Evolutionary conservation across 2,329 filamentous ascomycete genomes (phyloP).

Genomic region (Fusarium cicatricum): DNA sequence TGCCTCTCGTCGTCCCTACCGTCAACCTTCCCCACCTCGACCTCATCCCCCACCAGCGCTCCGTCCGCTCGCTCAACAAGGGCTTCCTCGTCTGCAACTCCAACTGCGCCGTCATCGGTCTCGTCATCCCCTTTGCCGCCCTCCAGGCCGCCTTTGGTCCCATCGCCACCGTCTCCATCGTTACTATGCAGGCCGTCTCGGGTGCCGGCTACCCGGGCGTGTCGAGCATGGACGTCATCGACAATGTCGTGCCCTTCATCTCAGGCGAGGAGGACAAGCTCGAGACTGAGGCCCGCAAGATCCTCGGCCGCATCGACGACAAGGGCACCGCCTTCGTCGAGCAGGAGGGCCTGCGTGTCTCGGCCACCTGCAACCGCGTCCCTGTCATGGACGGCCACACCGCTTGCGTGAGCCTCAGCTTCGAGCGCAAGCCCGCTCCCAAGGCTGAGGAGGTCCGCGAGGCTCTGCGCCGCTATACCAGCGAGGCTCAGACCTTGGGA

Average conservation of each 20-base stretch:
- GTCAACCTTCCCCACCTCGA: slow-evolving; percentile 90
- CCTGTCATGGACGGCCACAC: slow-evolving; percentile 96
- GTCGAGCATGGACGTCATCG: slow-evolving; percentile 92
- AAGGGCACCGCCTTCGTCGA: slow-evolving; percentile 79
- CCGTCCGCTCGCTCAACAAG: slow-evolving; percentile 75
- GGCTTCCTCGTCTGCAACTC: slow-evolving; percentile 98
- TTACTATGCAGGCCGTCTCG: slow-evolving; percentile 94
- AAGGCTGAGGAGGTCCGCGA: slow-evolving; percentile 78
- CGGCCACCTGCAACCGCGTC: slow-evolving; percentile 90
- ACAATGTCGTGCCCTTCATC: slow-evolving; percentile 96
- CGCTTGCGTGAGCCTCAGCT: slow-evolving; percentile 89
- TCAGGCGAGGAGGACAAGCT: slow-evolving; percentile 95
- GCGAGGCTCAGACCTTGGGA: slow-evolving; percentile 82
- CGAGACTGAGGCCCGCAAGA: slow-evolving; percentile 94
- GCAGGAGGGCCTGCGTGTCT: slow-evolving; percentile 77
- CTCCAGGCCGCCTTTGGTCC: slow-evolving; percentile 87
- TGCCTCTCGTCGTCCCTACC: slow-evolving; percentile 93
- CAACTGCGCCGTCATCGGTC: slow-evolving; percentile 96
- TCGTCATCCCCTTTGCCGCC: slow-evolving; percentile 94
- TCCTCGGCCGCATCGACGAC: slow-evolving; percentile 78
- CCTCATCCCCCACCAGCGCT: slow-evolving; percentile 88
- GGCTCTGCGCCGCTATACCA: slow-evolving; percentile 81
- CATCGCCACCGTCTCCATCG: slow-evolving; percentile 78
- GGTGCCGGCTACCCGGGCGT: slow-evolving; percentile 93
- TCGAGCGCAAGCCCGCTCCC: slow-evolving; percentile 78